Base-by-base conservation (phyloP, 352 stramenopile genomes). In the Phytopythium chamaehyphon region DNA sequence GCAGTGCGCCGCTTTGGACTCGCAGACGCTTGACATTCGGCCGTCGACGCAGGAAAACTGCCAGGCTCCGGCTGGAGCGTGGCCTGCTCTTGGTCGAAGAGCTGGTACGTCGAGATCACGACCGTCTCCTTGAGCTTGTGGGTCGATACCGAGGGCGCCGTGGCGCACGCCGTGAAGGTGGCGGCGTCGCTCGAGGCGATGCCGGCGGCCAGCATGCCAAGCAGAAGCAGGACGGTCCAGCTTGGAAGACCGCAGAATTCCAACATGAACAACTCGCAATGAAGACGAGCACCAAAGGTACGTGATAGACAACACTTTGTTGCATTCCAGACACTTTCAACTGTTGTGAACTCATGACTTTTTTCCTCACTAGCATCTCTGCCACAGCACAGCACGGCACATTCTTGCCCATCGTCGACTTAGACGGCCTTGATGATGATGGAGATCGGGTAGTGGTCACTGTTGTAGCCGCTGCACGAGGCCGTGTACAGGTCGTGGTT, bases 381-480 rank as follows among this genome's bases (percentile, higher is more conserved):
- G 18, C 24, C 39, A 33, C 9, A 33, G 28, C 28, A 33, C 28
- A 33, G 28, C 8, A 21, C 9, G n/a, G n/a, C n/a, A n/a, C n/a
- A n/a, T n/a, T n/a, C n/a, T n/a, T n/a, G n/a, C n/a, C n/a, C n/a
- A n/a, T n/a, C n/a, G n/a, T n/a, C n/a, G n/a, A n/a, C 40, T 59
- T 63, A 59, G n/a, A 50, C 56, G 2, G 55, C 50, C n/a, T 60
- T 47, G 37, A 69, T 55, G 35, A 66, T 37, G 36, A 71, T 69
- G 16, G 62, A 70, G 49, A 85, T 42, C 9, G 74, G 74, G 57
- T 71, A 85, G 54, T 83, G 74, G 43, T 85, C 74, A 43, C 74
- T 85, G 66, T 85, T 74, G 59, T 66, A 78, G 22, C 69, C 69
- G 21, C 50, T 68, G 66, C 74, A 85, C 21, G 71, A 78, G 14